These are phyloP conservation scores for Phyllosticta citriasiana DNA, from an alignment of 2,329 filamentous ascomycete species.

Conservation along the genomic window DNA sequence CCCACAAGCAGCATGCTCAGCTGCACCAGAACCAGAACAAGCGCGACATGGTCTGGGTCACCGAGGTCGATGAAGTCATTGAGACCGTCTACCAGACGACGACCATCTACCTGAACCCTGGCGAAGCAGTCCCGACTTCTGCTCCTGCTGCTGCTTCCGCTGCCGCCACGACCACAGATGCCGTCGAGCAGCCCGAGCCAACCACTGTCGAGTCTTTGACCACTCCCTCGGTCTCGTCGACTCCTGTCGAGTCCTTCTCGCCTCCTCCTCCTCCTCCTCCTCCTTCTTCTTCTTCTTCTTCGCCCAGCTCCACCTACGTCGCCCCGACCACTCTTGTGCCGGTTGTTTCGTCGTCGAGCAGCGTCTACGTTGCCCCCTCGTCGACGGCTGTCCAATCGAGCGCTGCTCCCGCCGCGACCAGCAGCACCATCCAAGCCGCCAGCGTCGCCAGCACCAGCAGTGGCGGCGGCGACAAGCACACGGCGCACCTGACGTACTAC, in stretches of 20 bases:
- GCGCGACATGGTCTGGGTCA: slow-evolving; percentile 21
- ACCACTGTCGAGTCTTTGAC: neutral
- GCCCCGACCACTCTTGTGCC: neutral
- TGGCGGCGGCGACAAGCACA: neutral
- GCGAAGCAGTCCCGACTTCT: slow-evolving; percentile 12
- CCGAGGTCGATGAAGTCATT: slow-evolving; percentile 22
- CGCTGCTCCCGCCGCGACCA: slow-evolving; percentile 3
- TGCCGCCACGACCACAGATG: slow-evolving; percentile 9
- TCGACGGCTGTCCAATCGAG: neutral
- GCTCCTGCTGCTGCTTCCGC: neutral
- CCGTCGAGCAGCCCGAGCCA: neutral
- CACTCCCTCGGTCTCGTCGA: slow-evolving; percentile 6
- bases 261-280: slow-evolving; percentile 6
- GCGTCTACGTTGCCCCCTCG: neutral
- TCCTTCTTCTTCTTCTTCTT: too few relatives aligned
- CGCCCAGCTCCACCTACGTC: neutral
- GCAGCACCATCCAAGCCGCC: neutral
- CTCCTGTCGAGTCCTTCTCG: slow-evolving; percentile 4
- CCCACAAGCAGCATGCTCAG: slow-evolving; percentile 9
- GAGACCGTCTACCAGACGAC: slow-evolving; percentile 27
- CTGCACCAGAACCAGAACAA: slow-evolving; percentile 18
- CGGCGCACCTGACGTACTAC: slow-evolving; percentile 23
- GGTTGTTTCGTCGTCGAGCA: neutral
- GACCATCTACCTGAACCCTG: slow-evolving; percentile 24
- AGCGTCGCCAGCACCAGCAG: neutral